A percentile compares a stretch with the other conserved stretches of the same genome.
phyloP scores from a whole-genome alignment of 2,329 filamentous ascomycete species.

The Coleophoma cylindrospora region DNA sequence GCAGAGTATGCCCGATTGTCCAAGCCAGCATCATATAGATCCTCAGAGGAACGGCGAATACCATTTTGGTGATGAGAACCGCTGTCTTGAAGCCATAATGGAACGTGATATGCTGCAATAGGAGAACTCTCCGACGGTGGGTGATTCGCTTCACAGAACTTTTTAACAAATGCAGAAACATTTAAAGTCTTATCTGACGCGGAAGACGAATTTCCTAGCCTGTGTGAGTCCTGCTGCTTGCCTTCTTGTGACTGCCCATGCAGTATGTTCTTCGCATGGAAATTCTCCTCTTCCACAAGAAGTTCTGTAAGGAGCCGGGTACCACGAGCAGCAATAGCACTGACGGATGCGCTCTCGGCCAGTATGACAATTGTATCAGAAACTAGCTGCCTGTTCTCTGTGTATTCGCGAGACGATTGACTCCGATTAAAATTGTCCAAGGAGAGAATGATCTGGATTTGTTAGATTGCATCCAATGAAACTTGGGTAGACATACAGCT shows the following conservation, averaged over 20 bases:
- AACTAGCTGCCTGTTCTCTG: constrained; percentile 26
- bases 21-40: background rate
- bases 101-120: constrained; percentile 8
- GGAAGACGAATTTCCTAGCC: constrained; percentile 1
- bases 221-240: background rate
- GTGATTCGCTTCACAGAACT: constrained; percentile 20
- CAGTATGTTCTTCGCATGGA: constrained; percentile 1
- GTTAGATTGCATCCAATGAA: background rate
- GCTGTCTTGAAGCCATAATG: constrained; percentile 8
- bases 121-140: constrained; percentile 6
- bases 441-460: constrained; percentile 20
- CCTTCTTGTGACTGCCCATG: background rate
- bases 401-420: constrained; percentile 19
- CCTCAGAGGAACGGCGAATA: background rate
- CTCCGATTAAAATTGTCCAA: constrained; percentile 25
- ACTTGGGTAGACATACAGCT: constrained; percentile 5
- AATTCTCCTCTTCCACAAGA: constrained; percentile 16
- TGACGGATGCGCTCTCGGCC: constrained; percentile 25
- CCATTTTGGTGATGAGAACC: constrained; percentile 10
- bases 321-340: constrained; percentile 32
- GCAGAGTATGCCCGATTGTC: background rate
- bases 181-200: constrained; percentile 16
- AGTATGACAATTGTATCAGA: constrained; percentile 28
- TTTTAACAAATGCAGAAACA: constrained; percentile 22
- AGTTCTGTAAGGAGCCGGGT: constrained; percentile 30